Evolutionary conservation across 2,329 filamentous ascomycete genomes (phyloP).

Genomic region (Fusarium circinatum): DNA sequence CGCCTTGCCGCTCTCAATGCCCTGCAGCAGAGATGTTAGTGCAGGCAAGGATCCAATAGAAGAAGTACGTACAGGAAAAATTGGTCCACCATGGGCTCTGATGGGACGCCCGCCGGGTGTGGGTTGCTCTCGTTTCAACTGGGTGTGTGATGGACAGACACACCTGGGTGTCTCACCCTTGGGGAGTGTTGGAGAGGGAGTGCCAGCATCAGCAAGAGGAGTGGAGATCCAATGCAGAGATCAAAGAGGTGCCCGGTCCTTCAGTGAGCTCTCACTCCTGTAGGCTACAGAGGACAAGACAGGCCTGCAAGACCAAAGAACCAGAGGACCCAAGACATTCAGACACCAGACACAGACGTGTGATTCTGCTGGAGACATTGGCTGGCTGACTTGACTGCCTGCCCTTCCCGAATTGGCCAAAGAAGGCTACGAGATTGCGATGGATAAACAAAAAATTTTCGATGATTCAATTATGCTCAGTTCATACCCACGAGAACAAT

Average conservation of each 20-base stretch:
- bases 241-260: slow-evolving; percentile 20
- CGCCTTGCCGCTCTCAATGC: slow-evolving; percentile 41
- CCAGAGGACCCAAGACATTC: slow-evolving; percentile 35
- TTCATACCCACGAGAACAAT: slow-evolving; percentile 32
- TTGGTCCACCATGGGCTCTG: slow-evolving; percentile 22
- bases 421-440: slow-evolving; percentile 30
- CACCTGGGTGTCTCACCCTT: slow-evolving; percentile 32
- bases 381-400: slow-evolving; percentile 22
- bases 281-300: slow-evolving; percentile 10
- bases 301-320: slow-evolving; percentile 12
- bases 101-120: slow-evolving; percentile 34
- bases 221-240: slow-evolving; percentile 24
- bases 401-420: slow-evolving; percentile 13
- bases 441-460: slow-evolving; percentile 32
- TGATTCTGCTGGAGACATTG: slow-evolving; percentile 37
- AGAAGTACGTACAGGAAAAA: slow-evolving; percentile 34
- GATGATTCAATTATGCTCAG: slow-evolving; percentile 32
- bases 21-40: slow-evolving; percentile 45
- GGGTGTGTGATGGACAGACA: slow-evolving; percentile 19
- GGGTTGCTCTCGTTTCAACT: slow-evolving; percentile 27
- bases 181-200: slow-evolving; percentile 26
- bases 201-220: slow-evolving; percentile 13
- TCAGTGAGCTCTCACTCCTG: slow-evolving; percentile 12
- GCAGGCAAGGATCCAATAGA: slow-evolving; percentile 28
- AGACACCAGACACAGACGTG: slow-evolving; percentile 42